Evolutionary conservation across 208 protist genomes (phyloP).

Genomic region (Novymonas esmeraldas): DNA sequence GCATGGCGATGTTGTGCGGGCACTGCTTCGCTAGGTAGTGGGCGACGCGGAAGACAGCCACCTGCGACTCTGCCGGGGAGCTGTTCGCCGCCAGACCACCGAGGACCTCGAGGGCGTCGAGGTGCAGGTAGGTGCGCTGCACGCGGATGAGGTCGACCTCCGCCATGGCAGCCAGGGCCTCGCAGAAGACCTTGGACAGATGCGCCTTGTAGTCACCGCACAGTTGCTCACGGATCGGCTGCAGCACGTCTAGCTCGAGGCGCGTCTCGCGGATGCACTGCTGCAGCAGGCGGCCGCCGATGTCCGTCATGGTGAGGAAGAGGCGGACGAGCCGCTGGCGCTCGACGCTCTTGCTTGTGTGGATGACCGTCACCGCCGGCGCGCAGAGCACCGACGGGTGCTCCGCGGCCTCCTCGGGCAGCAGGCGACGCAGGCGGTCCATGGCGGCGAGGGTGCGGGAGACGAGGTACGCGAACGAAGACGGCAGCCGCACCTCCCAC

Average conservation of each 20-base stretch:
- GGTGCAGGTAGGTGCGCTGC: slow-evolving; percentile 46
- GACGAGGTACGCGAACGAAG: slow-evolving; percentile 46
- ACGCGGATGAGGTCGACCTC: slow-evolving; percentile 31
- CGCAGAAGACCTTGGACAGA: slow-evolving; percentile 61
- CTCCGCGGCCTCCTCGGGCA: slow-evolving; percentile 23
- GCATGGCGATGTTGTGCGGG: slow-evolving; percentile 51
- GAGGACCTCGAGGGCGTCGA: slow-evolving; percentile 76
- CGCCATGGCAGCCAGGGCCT: slow-evolving; percentile 39
- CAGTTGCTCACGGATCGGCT: slow-evolving; percentile 64
- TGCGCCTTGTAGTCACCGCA: slow-evolving; percentile 34
- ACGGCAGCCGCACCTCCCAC: slow-evolving; percentile 48
- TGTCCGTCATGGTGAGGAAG: slow-evolving; percentile 27
- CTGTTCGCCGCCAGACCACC: slow-evolving; percentile 42
- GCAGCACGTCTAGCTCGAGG: slow-evolving; percentile 41
- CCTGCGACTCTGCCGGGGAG: slow-evolving; percentile 58
- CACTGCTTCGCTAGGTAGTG: slow-evolving; percentile 41
- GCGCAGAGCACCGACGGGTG: slow-evolving; percentile 21
- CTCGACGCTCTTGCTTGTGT: slow-evolving; percentile 23
- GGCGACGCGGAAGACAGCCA: slow-evolving; percentile 51
- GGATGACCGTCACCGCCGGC: slow-evolving; percentile 27
- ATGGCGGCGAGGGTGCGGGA: slow-evolving; percentile 36
- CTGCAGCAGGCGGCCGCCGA: slow-evolving; percentile 33
- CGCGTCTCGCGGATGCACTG: slow-evolving; percentile 36
- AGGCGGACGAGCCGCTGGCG: slow-evolving; percentile 39
- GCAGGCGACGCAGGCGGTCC: slow-evolving; percentile 23